Conservation (phyloP, 495 filamentous ascomycete genomes). For the Penicillium bovifimosum region DNA sequence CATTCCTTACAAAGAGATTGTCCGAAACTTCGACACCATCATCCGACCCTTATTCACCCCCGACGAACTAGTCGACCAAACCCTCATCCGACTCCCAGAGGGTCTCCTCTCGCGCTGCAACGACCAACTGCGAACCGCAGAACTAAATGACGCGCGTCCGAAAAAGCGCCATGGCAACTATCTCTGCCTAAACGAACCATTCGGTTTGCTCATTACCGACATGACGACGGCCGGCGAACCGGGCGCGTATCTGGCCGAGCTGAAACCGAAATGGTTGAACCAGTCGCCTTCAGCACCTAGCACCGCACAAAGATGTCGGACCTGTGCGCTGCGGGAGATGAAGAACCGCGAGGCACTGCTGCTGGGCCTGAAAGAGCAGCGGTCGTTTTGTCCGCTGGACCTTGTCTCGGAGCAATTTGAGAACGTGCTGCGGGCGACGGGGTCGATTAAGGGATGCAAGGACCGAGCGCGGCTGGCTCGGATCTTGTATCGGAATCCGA, state of each 20-base stretch:
- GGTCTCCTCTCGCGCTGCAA: constrained; percentile 48
- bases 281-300: constrained; percentile 75
- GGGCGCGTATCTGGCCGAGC: constrained; percentile 56
- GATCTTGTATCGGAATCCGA: constrained; percentile 34
- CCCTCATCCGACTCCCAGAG: constrained; percentile 47
- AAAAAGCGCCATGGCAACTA: constrained; percentile 50
- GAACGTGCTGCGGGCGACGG: constrained; percentile 32
- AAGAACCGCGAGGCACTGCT: constrained; percentile 35
- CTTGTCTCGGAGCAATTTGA: constrained; percentile 41
- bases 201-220: constrained; percentile 72
- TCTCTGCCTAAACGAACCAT: constrained; percentile 51
- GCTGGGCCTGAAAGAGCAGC: constrained; percentile 21
- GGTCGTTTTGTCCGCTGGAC: constrained; percentile 54
- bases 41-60: constrained; percentile 54
- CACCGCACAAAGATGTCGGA: constrained; percentile 66
- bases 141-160: constrained; percentile 31
- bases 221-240: constrained; percentile 57
- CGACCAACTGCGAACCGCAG: constrained; percentile 36
- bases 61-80: constrained; percentile 55
- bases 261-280: constrained; percentile 93
- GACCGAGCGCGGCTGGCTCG: constrained; percentile 33
- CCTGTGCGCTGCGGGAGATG: constrained; percentile 70
- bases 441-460: constrained; percentile 33
- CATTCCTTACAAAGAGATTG: constrained; percentile 49
- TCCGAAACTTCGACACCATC: constrained; percentile 50